Conservation (phyloP, 352 stramenopile genomes). For the Phytopythium ostracodes region DNA sequence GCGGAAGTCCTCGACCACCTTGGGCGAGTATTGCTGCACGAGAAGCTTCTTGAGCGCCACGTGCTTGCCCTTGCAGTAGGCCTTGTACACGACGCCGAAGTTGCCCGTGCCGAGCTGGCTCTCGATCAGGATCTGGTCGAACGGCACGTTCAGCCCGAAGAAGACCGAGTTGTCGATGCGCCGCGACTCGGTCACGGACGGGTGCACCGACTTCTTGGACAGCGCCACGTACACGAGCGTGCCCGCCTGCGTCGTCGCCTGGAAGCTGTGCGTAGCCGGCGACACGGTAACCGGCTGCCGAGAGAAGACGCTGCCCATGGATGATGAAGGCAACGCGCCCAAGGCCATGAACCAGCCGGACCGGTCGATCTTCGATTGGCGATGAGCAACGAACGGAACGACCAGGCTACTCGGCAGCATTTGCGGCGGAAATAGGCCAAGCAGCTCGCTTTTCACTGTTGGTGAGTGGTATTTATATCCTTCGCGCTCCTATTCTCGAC, state of each 20-base stretch:
- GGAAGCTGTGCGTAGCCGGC: constrained; percentile 57
- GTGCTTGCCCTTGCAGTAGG: constrained; percentile 68
- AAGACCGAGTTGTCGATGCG: constrained; percentile 54
- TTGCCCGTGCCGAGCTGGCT: constrained; percentile 66
- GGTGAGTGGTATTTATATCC: neutral
- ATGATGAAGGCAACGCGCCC: neutral
- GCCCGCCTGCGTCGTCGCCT: constrained; percentile 54
- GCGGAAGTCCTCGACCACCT: constrained; percentile 66
- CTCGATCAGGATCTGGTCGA: constrained; percentile 65
- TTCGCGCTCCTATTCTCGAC: neutral
- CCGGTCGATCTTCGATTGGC: no score
- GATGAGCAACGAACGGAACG: no score
- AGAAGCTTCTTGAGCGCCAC: constrained; percentile 67
- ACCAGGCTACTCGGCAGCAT: no score
- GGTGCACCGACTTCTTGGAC: constrained; percentile 58
- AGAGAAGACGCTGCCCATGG: constrained; percentile 51
- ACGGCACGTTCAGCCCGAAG: constrained; percentile 62
- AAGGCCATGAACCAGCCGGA: neutral
- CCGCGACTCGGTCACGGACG: constrained; percentile 51
- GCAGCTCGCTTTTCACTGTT: no score
- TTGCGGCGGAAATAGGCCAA: no score
- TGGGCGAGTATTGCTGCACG: constrained; percentile 46
- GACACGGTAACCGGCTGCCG: constrained; percentile 54
- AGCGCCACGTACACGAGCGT: constrained; percentile 70
- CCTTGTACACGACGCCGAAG: constrained; percentile 80